Evolutionary conservation across 2,329 filamentous ascomycete species (phyloP).

Genomic region (Alternaria infectoria): DNA sequence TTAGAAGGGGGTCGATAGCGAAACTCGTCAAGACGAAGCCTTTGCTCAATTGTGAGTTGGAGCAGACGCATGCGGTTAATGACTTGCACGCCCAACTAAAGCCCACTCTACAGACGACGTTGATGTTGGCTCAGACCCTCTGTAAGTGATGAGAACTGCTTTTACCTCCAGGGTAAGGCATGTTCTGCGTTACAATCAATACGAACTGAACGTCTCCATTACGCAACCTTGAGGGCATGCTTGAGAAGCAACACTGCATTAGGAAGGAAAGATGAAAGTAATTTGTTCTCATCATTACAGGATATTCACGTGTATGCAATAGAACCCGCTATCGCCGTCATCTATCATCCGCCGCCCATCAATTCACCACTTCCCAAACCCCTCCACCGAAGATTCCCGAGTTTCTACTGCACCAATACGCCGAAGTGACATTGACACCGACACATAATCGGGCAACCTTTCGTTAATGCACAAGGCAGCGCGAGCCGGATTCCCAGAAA

Average conservation of each 20-base stretch:
- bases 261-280: background rate
- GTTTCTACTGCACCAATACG: slow-evolving; percentile 22
- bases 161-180: background rate
- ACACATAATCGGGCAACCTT: slow-evolving; percentile 13
- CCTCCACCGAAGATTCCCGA: slow-evolving; percentile 12
- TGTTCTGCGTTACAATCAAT: background rate
- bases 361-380: background rate
- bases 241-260: background rate
- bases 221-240: background rate
- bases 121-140: background rate
- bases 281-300: background rate
- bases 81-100: background rate
- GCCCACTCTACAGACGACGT: background rate
- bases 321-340: background rate
- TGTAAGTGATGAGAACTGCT: background rate
- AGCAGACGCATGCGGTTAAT: background rate
- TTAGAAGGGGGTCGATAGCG: background rate
- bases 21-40: background rate
- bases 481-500: slow-evolving; percentile 16
- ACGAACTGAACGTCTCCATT: background rate
- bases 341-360: background rate
- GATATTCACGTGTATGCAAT: background rate
- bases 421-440: slow-evolving; percentile 16
- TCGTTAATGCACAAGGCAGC: slow-evolving; percentile 16
- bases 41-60: background rate